A percentile compares a stretch with the other conserved stretches of the same genome.
These are phyloP conservation scores for Acanthamoeba healyi DNA, from an alignment of 208 protist species.

Conservation along the genomic window DNA sequence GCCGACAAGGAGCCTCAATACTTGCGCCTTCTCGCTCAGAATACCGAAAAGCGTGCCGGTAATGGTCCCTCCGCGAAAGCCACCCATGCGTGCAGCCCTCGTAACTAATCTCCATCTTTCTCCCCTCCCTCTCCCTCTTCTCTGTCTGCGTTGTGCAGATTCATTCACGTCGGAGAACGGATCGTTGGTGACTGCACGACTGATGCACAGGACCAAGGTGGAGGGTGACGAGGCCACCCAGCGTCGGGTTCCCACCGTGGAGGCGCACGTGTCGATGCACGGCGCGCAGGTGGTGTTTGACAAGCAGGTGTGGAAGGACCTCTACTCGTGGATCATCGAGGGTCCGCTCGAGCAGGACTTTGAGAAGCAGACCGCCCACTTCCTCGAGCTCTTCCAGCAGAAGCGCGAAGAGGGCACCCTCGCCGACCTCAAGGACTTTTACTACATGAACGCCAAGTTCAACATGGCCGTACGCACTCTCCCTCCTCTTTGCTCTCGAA, in stretches of 20 bases:
- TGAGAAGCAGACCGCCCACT: background rate
- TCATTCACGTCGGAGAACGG: slow-evolving; percentile 2
- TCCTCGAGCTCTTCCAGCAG: slow-evolving; percentile 18
- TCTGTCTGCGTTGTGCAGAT: background rate
- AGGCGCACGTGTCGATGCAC: background rate
- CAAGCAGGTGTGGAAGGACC: slow-evolving; percentile 56
- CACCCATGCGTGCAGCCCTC: background rate
- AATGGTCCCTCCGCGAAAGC: background rate
- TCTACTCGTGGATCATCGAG: slow-evolving; percentile 31
- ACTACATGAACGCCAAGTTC: slow-evolving; percentile 29
- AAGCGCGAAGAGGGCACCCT: slow-evolving; percentile 30
- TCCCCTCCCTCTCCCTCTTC: background rate
- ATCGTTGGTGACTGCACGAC: background rate
- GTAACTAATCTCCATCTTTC: background rate
- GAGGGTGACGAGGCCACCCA: slow-evolving; percentile 3
- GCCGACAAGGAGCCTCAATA: slow-evolving; percentile 25
- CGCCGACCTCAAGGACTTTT: slow-evolving; percentile 19
- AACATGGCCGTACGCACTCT: background rate
- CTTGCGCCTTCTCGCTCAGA: slow-evolving; percentile 35
- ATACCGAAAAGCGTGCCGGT: background rate
- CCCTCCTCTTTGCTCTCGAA: background rate
- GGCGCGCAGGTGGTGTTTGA: slow-evolving; percentile 42
- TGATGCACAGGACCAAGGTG: slow-evolving; percentile 28
- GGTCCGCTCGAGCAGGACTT: slow-evolving; percentile 25
- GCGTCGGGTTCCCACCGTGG: slow-evolving; percentile 25